Evolutionary conservation across 2,329 filamentous ascomycete genomes (phyloP).

Genomic region (Lachnellula willkommii): DNA sequence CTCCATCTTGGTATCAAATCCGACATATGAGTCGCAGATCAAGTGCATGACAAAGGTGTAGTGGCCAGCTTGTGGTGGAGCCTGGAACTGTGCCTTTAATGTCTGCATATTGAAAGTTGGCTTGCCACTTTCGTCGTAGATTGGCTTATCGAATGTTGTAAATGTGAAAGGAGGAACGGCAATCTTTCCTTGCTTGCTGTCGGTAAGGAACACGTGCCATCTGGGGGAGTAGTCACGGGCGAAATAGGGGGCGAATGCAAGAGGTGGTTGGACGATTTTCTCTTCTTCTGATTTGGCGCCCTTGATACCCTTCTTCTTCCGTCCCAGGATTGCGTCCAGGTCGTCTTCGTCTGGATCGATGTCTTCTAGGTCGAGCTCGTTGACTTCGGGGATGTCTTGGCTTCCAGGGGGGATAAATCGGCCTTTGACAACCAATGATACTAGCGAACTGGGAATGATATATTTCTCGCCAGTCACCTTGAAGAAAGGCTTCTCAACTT

Average conservation of each 20-base stretch:
- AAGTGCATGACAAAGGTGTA: slow-evolving; percentile 95
- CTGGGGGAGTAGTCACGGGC: slow-evolving; percentile 81
- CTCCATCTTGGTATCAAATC: slow-evolving; percentile 88
- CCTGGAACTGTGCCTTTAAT: slow-evolving; percentile 93
- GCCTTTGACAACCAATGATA: slow-evolving; percentile 91
- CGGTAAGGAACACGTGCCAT: slow-evolving; percentile 93
- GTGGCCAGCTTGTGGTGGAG: slow-evolving; percentile 83
- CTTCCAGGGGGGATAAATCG: slow-evolving; percentile 87
- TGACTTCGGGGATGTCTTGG: slow-evolving; percentile 65
- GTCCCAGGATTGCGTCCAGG: slow-evolving; percentile 75
- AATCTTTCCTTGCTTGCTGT: slow-evolving; percentile 91
- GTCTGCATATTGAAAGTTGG: slow-evolving; percentile 95
- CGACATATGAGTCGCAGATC: slow-evolving; percentile 90
- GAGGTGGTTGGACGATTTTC: slow-evolving; percentile 67
- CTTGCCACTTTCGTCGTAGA: slow-evolving; percentile 72
- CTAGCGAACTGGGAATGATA: slow-evolving; percentile 86
- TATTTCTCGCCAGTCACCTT: slow-evolving; percentile 94
- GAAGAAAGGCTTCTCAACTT: slow-evolving; percentile 92
- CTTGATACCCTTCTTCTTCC: slow-evolving; percentile 62
- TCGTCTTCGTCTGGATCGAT: slow-evolving; percentile 91
- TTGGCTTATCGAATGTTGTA: slow-evolving; percentile 81
- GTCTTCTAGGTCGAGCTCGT: slow-evolving; percentile 79
- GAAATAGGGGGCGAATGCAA: slow-evolving; percentile 88
- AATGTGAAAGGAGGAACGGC: slow-evolving; percentile 97
- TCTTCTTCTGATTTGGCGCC: slow-evolving; percentile 56